phyloP scores from a whole-genome alignment of 2,329 filamentous ascomycete genomes.

The Sporothrix humicola region DNA sequence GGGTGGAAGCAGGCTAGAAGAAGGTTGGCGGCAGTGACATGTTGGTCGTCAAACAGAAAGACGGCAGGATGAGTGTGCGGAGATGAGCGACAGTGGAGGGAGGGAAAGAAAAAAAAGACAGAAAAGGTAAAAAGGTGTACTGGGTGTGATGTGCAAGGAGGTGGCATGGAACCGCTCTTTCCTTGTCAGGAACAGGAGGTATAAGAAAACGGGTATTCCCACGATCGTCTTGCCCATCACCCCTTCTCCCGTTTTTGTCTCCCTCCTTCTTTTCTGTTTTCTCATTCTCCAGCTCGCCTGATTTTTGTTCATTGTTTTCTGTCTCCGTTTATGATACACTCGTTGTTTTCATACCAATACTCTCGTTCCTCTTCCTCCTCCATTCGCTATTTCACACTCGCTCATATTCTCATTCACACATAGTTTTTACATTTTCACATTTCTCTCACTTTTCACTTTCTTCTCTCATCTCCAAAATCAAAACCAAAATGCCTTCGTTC shows the following conservation, averaged over 20 bases:
- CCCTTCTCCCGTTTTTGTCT: constrained; percentile 4
- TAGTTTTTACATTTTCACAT: neutral
- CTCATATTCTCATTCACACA: neutral
- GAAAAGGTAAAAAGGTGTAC: neutral
- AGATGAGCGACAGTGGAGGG: neutral
- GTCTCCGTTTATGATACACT: neutral
- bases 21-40: no score
- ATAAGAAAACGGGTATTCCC: constrained; percentile 26
- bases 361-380: neutral
- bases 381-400: constrained; percentile 1
- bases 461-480: neutral
- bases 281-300: neutral
- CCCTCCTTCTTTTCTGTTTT: neutral
- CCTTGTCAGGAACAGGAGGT: neutral
- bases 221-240: constrained; percentile 22
- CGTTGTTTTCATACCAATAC: constrained; percentile 8
- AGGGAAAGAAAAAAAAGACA: neutral
- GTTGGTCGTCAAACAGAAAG: neutral
- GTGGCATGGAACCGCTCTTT: no score
- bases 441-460: neutral
- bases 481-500: constrained; percentile 1
- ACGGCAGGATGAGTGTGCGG: constrained; percentile 3
- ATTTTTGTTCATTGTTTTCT: neutral
- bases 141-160: neutral
- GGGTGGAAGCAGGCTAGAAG: neutral